Percentiles rank a stretch among this genome's conserved stretches.
Evolutionary conservation across 148 eudicot species (phyloP).

Genomic region (Vaccinium corymbosum): DNA sequence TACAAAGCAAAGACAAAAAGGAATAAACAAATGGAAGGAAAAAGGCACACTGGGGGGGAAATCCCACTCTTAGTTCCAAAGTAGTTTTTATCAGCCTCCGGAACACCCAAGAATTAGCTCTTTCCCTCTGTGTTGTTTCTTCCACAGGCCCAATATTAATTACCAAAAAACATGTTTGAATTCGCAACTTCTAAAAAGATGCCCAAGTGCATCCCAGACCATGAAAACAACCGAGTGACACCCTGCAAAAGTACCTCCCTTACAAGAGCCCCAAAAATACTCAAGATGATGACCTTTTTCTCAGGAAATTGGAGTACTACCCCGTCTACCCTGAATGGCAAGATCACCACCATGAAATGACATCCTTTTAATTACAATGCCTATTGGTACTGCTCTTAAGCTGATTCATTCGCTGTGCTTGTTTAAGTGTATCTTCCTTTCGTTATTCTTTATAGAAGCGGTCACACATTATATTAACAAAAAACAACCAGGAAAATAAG

Average conservation of each 20-base stretch:
- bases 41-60: neutral
- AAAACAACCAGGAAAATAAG: neutral
- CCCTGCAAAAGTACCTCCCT: neutral
- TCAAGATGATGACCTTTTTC: neutral
- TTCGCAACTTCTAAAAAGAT: neutral
- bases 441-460: neutral
- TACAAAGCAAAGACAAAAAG: neutral
- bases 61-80: conserved; percentile 7
- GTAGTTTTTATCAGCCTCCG: neutral
- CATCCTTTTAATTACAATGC: neutral
- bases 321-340: neutral
- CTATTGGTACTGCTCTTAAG: neutral
- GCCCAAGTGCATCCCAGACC: neutral
- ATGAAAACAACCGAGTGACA: neutral
- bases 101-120: neutral
- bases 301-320: neutral
- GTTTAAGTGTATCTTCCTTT: neutral
- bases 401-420: neutral
- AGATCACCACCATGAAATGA: neutral
- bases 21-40: neutral
- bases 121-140: neutral
- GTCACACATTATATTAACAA: neutral
- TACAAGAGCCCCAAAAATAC: neutral
- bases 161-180: neutral
- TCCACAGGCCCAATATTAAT: neutral